Conservation (phyloP, 2,329 filamentous ascomycete genomes). For the Xylariaceae sp. region DNA sequence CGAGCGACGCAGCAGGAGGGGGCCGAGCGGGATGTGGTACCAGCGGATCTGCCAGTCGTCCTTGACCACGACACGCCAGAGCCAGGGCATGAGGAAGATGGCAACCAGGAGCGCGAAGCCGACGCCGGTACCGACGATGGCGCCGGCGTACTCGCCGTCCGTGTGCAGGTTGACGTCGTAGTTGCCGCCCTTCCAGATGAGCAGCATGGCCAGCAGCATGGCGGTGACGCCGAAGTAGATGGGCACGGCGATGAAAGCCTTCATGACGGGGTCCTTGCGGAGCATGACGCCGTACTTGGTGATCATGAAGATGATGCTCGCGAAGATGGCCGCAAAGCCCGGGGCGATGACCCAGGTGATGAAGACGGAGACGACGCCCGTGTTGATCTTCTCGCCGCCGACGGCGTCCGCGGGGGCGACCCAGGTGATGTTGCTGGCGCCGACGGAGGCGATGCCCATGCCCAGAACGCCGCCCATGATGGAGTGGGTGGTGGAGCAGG, state of each 20-base stretch:
- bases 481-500: constrained; percentile 55
- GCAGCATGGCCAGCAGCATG: constrained; percentile 50
- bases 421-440: constrained; percentile 46
- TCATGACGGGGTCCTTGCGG: constrained; percentile 43
- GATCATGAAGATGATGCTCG: constrained; percentile 44
- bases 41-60: constrained; percentile 53
- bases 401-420: constrained; percentile 30
- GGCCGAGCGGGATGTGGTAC: constrained; percentile 47
- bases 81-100: constrained; percentile 51
- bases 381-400: constrained; percentile 29
- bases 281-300: constrained; percentile 51
- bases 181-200: constrained; percentile 47
- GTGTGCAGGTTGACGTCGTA: constrained; percentile 41
- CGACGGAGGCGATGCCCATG: constrained; percentile 49
- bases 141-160: constrained; percentile 40
- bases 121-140: constrained; percentile 45
- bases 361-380: constrained; percentile 52
- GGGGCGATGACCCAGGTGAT: constrained; percentile 56
- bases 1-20: constrained; percentile 40
- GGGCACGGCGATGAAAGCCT: constrained; percentile 45
- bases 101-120: constrained; percentile 40
- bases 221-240: constrained; percentile 51
- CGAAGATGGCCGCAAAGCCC: constrained; percentile 45
- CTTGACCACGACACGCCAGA: constrained; percentile 50
- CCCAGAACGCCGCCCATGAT: constrained; percentile 53